Conservation (phyloP, 345 rosid genomes). For the Melaleuca alternifolia region DNA sequence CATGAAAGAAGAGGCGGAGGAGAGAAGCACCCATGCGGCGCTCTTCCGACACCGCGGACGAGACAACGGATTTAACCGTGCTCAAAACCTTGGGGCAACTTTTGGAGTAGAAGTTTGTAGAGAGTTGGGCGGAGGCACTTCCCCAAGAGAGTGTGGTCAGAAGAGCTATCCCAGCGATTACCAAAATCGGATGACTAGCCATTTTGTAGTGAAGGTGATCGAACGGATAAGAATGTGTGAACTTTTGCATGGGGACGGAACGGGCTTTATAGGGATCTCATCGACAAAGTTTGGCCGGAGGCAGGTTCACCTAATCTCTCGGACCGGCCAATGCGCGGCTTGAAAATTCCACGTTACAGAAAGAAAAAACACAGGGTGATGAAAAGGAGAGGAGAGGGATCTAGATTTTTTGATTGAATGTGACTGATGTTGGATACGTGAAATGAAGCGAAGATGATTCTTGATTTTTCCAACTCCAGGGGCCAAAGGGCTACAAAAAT, state of each 20-base stretch:
- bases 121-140: constrained; percentile 48
- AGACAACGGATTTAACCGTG: constrained; percentile 34
- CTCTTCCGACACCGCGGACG: constrained; percentile 47
- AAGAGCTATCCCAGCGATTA: neutral
- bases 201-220: neutral
- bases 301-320: neutral
- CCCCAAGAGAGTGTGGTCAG: neutral
- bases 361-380: neutral
- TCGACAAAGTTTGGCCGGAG: neutral
- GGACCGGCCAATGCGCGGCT: neutral
- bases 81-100: constrained; percentile 52
- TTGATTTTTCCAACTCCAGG: neutral
- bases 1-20: constrained; percentile 83
- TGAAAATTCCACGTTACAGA: neutral
- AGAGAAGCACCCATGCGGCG: constrained; percentile 69
- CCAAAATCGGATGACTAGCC: neutral
- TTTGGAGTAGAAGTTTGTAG: constrained; percentile 51
- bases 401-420: neutral
- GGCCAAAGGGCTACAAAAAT: neutral
- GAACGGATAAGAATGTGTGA: neutral
- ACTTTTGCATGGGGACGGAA: neutral
- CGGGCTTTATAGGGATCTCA: neutral
- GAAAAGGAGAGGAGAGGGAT: neutral
- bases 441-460: neutral
- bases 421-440: neutral